Base-by-base conservation (phyloP, 805 yeast species). In the Clavispora santaluciae region DNA sequence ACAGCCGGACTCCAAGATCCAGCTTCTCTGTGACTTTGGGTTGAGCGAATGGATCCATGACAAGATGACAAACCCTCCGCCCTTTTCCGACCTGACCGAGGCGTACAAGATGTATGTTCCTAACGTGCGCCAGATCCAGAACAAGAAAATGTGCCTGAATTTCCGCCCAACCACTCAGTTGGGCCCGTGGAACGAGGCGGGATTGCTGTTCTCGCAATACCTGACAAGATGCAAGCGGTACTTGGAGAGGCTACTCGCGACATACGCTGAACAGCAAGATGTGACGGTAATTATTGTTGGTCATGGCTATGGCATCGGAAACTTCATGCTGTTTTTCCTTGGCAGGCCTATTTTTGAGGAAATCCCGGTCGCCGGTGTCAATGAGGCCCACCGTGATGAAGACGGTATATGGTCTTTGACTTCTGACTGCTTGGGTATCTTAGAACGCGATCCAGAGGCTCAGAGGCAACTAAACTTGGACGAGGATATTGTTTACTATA, bases 71-170 rank as follows among this genome's bases (percentile, higher is more conserved):
- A 57, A 65, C 37, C 62, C 67, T 45, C 72, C 73, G 9, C 73
- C 73, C 4, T 66, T 64, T 44, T 43, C 50, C 28, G 75, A 69
- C 52, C 63, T 70, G 39, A 64, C 66, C 39, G 73, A 69, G 49
- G 75, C 73, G 3, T 69, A 69, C 50, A 64, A 66, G 42, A 65
- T 69, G 72, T 69, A 67, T 42, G 68, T 71, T 6, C 72, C 73
- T 29, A 69, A 69, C 49, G 48, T 69, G 40, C 67, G 63, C 49
- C 40, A 47, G 37, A 45, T 69, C 46, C 54, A 55, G 30, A 69
- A 69, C 47, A 55, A 59, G 34, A 49, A 55, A 24, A 51, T 57
- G 28, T 58, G 64, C 44, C 61, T 68, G 35, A 68, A 66, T 45
- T 69, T 69, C 48, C 53, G 75, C 26, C 75, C 75, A 21, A 63